Base-by-base conservation (phyloP, 768 basidiomycete genomes). In the Rhizopogon salebrosus region DNA sequence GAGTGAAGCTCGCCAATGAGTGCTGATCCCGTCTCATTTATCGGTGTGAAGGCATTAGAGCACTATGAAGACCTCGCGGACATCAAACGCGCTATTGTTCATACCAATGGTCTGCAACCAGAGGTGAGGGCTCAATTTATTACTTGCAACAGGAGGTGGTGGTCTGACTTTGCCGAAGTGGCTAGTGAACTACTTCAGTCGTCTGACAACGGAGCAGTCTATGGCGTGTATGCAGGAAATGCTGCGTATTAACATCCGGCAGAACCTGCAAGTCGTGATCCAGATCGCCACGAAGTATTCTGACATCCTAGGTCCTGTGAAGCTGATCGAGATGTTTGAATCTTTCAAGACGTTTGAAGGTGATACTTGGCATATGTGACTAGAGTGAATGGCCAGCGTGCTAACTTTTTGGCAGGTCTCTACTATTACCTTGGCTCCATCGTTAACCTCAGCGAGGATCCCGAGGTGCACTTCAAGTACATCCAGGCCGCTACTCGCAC, bases 401-500 rank as follows among this genome's bases (percentile, higher is more conserved):
- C 18, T 54, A 36, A 18, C 39, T 38, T 16, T 14, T 41, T 3
- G 18, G 18, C 55, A 89, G 87, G 91, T 68, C 83, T 99, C 23
- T 99, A 98, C 76, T 98, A 98, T 72, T 98, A 98, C 69, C 87
- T 99, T 41, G 97, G 97, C 24, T 95, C 95, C 9, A 81, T 99
- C 59, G 97, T 99, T 67, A 99, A 98, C 72, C 80, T 99, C 58
- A 92, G 89, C 67, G 83, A 92, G 67, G 97, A 99, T 70, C 80
- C 91, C 4, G 97, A 99, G 68, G 95, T 99, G 3, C 90, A 98
- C 76, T 99, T 97, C 85, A 98, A 99, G 77, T 98, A 98, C 73
- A 98, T 99, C 64, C 95, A 98, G 65, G 97, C 97, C 24, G 97
- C 97, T 6, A 95, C 94, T 2, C 85, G 95, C 24, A 99, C 97